phyloP scores from a whole-genome alignment of 2,329 filamentous ascomycete species.

The Falciphora oryzae region DNA sequence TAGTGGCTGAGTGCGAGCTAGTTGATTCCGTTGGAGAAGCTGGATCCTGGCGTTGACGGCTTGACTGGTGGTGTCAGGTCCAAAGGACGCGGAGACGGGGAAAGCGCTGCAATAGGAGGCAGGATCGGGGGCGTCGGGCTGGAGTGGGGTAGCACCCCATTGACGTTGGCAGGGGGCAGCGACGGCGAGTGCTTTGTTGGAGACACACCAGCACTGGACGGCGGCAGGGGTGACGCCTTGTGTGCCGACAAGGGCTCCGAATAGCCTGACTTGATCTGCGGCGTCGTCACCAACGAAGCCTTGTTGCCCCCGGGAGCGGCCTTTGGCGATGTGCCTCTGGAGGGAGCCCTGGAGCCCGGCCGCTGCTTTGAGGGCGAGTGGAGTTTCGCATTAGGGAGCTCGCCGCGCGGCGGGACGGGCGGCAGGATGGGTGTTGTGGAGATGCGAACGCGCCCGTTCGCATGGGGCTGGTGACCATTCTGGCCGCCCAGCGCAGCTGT shows the following conservation, averaged over 20 bases:
- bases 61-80: slow-evolving; percentile 58
- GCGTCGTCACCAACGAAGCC: slow-evolving; percentile 1
- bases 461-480: slow-evolving; percentile 9
- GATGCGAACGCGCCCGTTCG: slow-evolving; percentile 8
- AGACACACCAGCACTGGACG: slow-evolving; percentile 42
- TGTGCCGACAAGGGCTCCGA: slow-evolving; percentile 22
- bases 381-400: neutral
- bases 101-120: slow-evolving; percentile 51
- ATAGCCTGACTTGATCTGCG: slow-evolving; percentile 14
- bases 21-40: slow-evolving; percentile 7
- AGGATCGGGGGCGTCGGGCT: slow-evolving; percentile 39
- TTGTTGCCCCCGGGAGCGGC: neutral
- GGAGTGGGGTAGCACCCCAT: slow-evolving; percentile 22
- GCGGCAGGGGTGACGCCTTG: slow-evolving; percentile 34
- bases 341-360: slow-evolving; percentile 4
- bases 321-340: neutral
- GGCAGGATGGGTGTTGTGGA: slow-evolving; percentile 14
- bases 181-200: slow-evolving; percentile 47
- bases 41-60: slow-evolving; percentile 18
- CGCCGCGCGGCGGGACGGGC: slow-evolving; percentile 2
- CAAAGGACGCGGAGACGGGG: slow-evolving; percentile 50
- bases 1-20: neutral
- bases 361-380: slow-evolving; percentile 5
- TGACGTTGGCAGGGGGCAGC: slow-evolving; percentile 24
- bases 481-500: slow-evolving; percentile 1